phyloP scores from a whole-genome alignment of 2,329 filamentous ascomycete species.

The Lomentospora prolificans region DNA sequence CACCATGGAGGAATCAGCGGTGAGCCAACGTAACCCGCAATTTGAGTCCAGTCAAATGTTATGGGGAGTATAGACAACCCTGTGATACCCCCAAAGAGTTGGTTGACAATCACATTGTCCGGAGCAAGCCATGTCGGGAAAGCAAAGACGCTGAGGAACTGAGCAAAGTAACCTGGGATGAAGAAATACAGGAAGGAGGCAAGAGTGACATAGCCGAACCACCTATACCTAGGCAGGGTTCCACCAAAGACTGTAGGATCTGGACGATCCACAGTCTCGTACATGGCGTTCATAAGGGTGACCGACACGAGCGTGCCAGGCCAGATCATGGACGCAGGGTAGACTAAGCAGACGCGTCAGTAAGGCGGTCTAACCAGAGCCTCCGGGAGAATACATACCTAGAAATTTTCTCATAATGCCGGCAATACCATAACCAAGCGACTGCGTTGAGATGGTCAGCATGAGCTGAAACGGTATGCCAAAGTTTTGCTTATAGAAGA shows the following conservation, averaged over 20 bases:
- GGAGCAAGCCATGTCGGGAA: conserved; percentile 65
- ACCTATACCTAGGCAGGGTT: conserved; percentile 53
- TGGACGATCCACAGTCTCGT: conserved; percentile 44
- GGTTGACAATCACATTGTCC: conserved; percentile 57
- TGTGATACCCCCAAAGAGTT: conserved; percentile 60
- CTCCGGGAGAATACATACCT: conserved; percentile 30
- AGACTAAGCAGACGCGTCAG: conserved; percentile 28
- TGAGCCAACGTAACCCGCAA: conserved; percentile 57
- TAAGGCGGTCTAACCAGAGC: too few species aligned
- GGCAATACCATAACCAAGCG: conserved; percentile 59
- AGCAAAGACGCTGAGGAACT: conserved; percentile 60
- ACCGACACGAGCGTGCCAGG: conserved; percentile 57
- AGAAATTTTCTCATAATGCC: conserved; percentile 58
- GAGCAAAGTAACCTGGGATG: conserved; percentile 58
- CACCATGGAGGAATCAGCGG: conserved; percentile 61
- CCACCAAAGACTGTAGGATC: conserved; percentile 51
- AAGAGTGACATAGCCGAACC: conserved; percentile 50
- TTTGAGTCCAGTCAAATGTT: conserved; percentile 69
- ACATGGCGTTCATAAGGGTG: conserved; percentile 62
- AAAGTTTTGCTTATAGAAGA: conserved; percentile 64
- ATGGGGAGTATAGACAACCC: conserved; percentile 61
- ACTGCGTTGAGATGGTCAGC: conserved; percentile 58
- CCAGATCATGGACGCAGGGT: conserved; percentile 67
- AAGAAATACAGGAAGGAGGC: conserved; percentile 57
- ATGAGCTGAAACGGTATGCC: conserved; percentile 57